A percentile compares a stretch with the other conserved stretches of the same genome.
Evolutionary conservation across 2,329 filamentous ascomycete species (phyloP).

Genomic region (Colletotrichum agaves): DNA sequence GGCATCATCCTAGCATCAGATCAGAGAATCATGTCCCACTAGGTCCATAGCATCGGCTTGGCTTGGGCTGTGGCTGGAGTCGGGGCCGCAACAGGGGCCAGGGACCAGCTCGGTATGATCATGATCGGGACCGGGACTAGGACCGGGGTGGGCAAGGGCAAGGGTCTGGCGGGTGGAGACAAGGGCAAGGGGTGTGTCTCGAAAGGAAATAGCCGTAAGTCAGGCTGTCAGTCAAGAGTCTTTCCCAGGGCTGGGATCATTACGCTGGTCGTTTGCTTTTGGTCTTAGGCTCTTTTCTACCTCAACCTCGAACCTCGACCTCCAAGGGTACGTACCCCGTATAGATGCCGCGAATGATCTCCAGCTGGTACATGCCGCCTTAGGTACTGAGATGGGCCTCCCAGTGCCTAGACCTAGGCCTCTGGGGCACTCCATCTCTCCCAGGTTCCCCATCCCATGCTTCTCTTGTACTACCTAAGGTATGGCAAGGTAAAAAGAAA

Average conservation of each 20-base stretch:
- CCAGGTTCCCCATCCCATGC: not conserved
- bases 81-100: constrained; percentile 19
- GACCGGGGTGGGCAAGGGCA: not conserved
- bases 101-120: constrained; percentile 16
- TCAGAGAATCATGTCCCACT: constrained; percentile 32
- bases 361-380: not conserved
- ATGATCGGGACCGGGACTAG: constrained; percentile 19
- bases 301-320: no score
- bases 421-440: not conserved
- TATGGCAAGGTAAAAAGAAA: not conserved
- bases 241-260: constrained; percentile 12
- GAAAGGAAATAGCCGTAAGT: constrained; percentile 22
- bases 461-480: not conserved
- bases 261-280: constrained; percentile 2
- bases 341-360: not conserved
- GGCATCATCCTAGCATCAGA: constrained; percentile 38
- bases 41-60: constrained; percentile 29
- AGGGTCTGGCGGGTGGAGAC: not conserved
- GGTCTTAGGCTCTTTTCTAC: not conserved
- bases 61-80: constrained; percentile 31
- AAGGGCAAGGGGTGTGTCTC: constrained; percentile 21
- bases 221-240: constrained; percentile 18
- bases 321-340: not conserved
- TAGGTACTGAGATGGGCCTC: not conserved
- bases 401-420: constrained; percentile 3